Evolutionary conservation across 208 protist genomes (phyloP), one percentile per base, ranked within the genome.

Genomic region (Trypanosoma lewisi): DNA sequence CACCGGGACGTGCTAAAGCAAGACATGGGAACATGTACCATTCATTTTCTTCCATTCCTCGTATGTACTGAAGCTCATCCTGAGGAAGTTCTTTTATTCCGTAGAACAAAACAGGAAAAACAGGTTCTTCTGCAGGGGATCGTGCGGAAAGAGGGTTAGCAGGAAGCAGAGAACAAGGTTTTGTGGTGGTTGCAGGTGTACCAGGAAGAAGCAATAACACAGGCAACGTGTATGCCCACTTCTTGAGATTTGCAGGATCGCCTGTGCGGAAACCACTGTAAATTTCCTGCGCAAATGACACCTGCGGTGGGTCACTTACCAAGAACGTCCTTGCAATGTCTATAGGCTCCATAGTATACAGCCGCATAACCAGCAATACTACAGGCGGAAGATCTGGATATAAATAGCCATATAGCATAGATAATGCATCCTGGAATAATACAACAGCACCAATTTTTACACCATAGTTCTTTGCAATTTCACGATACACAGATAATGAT

Each of bases 11-110:
- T 23, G 75, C 88, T 34, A 87, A 41, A n/a, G 64, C 45, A 48
- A 89, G 70, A 67, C 41, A 70, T 9, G 89, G 82, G 45, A 95
- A 76, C 70, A 93, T 77, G 62, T 87, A 91, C 84, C 85, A 90
- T 27, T 80, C 75, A 44, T 71, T 76, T 9, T 75, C 71, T 17
- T 69, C 50, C 48, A 93, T 57, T 27, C 61, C 21, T 36, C 63
- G 68, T 28, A 87, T 51, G 65, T 73, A 63, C 28, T 77, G 48
- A 30, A 90, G 77, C 60, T 88, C 82, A 7, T 68, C 70, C 0
- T 62, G 48, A 11, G 78, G 67, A 21, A 95, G 54, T 52, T 93
- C 86, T 45, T 82, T 75, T 19, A 84, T 61, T 34, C 78, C 89
- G 37, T 83, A 54, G 63, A 78, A 95, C 33, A 95, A 74, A 23